Conservation (phyloP, 495 filamentous ascomycete species). For the Lasiosphaeriaceae sp. region DNA sequence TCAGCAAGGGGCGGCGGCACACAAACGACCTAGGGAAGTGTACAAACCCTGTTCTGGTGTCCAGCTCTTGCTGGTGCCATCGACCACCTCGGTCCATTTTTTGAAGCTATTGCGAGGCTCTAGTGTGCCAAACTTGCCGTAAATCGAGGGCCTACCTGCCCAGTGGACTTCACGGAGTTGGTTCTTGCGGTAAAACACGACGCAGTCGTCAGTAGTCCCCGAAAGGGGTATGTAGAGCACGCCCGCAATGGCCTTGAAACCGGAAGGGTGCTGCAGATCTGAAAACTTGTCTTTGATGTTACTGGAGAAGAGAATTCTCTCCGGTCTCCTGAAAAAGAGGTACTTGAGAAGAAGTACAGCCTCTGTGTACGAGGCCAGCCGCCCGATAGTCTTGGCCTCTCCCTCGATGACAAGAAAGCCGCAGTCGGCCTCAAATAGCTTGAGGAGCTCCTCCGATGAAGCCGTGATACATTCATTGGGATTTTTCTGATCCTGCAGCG, state of each 20-base stretch:
- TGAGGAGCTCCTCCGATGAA: constrained; percentile 74
- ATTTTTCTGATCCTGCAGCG: constrained; percentile 63
- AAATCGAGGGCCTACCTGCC: constrained; percentile 74
- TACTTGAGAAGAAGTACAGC: constrained; percentile 74
- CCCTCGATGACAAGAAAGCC: constrained; percentile 72
- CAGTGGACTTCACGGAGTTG: constrained; percentile 72
- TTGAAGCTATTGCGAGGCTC: constrained; percentile 68
- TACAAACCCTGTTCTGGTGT: constrained; percentile 47
- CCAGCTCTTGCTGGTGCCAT: constrained; percentile 63
- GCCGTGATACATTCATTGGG: constrained; percentile 82
- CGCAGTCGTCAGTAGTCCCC: constrained; percentile 66
- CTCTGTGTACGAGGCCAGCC: constrained; percentile 65
- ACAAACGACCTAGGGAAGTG: not conserved
- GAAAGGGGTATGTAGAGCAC: constrained; percentile 72
- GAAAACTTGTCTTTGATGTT: constrained; percentile 69
- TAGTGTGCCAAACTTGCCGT: constrained; percentile 58
- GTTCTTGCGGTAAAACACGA: constrained; percentile 74
- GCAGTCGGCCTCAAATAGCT: constrained; percentile 76
- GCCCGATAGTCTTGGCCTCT: constrained; percentile 74
- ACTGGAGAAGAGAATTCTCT: constrained; percentile 63
- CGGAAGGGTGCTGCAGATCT: constrained; percentile 66
- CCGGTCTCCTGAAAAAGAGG: constrained; percentile 62
- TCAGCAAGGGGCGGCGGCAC: no score
- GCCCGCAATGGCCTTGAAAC: constrained; percentile 69
- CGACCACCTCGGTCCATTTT: constrained; percentile 62